A percentile compares a stretch with the other conserved stretches of the same genome.
Evolutionary conservation across 148 eudicot genomes (phyloP).

Genomic region (Dysphania ambrosioides): DNA sequence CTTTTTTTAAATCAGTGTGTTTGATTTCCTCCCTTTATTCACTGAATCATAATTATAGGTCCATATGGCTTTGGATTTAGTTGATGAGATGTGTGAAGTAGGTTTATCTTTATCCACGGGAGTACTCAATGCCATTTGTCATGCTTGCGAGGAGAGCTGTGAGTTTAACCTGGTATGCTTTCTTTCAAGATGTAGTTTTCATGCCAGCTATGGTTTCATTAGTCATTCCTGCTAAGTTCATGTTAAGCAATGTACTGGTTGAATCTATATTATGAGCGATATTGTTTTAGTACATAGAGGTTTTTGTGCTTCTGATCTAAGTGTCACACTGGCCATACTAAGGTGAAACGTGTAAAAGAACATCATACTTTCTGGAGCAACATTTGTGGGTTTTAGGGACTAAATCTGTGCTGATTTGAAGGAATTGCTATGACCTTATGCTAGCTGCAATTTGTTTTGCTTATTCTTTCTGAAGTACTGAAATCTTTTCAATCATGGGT

Average conservation of each 20-base stretch:
- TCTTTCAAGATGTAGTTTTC: conserved; percentile 4
- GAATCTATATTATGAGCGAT: background rate
- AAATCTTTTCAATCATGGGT: background rate
- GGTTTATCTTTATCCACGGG: conserved; percentile 47
- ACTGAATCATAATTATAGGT: conserved; percentile 39
- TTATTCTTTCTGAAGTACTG: background rate
- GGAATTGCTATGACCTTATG: background rate
- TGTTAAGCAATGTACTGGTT: background rate
- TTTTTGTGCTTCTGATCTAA: background rate
- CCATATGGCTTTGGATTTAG: conserved; percentile 66
- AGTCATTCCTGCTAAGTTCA: conserved; percentile 6
- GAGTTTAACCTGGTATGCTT: conserved; percentile 71
- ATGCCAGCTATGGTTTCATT: background rate
- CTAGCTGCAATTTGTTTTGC: background rate
- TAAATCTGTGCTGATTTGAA: background rate
- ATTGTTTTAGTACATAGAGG: background rate
- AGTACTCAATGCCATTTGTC: conserved; percentile 53
- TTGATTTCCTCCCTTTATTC: conserved; percentile 11
- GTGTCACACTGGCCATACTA: background rate
- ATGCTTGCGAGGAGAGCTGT: conserved; percentile 60
- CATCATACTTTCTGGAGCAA: background rate
- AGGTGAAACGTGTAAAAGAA: conserved; percentile 6
- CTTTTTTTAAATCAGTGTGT: background rate
- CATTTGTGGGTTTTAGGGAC: background rate
- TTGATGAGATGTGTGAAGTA: conserved; percentile 57